Percentiles rank a stretch among this genome's conserved stretches.
phyloP scores from a whole-genome alignment of 208 protist genomes.

The Trichomonas gallinae region DNA sequence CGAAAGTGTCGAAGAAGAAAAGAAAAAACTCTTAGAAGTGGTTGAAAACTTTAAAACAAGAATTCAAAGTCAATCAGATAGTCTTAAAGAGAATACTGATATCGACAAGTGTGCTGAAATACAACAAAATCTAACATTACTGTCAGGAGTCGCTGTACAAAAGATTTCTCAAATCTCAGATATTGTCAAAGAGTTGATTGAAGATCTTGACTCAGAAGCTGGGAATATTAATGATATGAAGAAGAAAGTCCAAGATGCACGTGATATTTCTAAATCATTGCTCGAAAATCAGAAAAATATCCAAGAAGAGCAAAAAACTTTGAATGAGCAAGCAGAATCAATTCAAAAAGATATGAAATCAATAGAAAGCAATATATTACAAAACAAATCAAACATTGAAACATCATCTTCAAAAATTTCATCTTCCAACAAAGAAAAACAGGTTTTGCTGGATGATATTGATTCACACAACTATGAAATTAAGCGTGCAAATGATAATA shows the following conservation, averaged over 20 bases:
- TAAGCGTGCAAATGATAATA: not conserved
- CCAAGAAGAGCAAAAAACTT: not conserved
- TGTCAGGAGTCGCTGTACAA: not conserved
- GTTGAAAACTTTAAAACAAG: not conserved
- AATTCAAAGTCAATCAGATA: not conserved
- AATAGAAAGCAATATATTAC: not conserved
- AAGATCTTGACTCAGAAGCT: not conserved
- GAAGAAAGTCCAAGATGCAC: not conserved
- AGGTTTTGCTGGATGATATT: not conserved
- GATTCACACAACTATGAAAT: not conserved
- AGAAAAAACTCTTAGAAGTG: not conserved
- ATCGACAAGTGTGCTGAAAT: not conserved
- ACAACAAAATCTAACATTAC: not conserved
- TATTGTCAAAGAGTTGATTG: not conserved
- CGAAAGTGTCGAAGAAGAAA: not conserved
- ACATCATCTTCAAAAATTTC: not conserved
- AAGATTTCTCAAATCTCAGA: not conserved
- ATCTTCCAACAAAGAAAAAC: not conserved
- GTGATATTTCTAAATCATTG: not conserved
- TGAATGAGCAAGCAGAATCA: not conserved
- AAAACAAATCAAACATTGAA: not conserved
- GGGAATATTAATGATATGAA: not conserved
- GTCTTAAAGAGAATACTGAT: not conserved
- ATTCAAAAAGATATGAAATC: not conserved
- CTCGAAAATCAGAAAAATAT: not conserved